phyloP scores from a whole-genome alignment of 192 early-diverging fungal species.

The Entomortierella lignicola region DNA sequence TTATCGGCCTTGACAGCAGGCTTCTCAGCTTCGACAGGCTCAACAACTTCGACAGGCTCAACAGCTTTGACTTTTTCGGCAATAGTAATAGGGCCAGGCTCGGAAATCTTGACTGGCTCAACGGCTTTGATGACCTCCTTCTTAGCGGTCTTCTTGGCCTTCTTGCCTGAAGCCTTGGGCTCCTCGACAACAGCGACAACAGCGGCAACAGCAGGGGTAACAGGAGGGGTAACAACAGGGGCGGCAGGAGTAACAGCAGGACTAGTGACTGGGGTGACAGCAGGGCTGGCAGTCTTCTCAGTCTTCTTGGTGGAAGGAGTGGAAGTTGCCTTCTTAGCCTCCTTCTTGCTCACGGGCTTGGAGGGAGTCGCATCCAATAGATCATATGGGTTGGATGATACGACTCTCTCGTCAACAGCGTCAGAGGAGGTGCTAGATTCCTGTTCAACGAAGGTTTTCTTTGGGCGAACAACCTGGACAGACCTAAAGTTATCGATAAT shows the following conservation, averaged over 20 bases:
- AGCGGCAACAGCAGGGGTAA: conserved; percentile 10
- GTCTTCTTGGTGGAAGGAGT: conserved; percentile 16
- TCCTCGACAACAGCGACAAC: conserved; percentile 11
- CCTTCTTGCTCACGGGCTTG: conserved; percentile 32
- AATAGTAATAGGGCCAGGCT: too few species aligned
- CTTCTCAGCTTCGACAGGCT: conserved; percentile 12
- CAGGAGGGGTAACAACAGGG: not conserved
- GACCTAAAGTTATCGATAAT: conserved; percentile 8
- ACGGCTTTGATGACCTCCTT: not conserved
- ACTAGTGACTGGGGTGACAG: not conserved
- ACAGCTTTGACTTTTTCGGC: conserved; percentile 10
- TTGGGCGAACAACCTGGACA: conserved; percentile 31
- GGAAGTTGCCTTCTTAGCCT: conserved; percentile 31
- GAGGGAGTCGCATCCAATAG: conserved; percentile 30
- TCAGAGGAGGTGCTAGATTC: conserved; percentile 4
- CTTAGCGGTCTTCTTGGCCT: conserved; percentile 33
- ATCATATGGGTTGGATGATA: conserved; percentile 49
- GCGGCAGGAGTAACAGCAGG: not conserved
- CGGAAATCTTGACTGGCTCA: conserved; percentile 4
- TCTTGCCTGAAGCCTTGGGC: conserved; percentile 23
- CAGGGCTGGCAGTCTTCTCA: conserved; percentile 10
- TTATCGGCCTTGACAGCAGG: conserved; percentile 25
- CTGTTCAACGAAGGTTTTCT: conserved; percentile 25
- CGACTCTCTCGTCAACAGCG: conserved; percentile 35
- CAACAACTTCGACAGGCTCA: conserved; percentile 9